Evolutionary conservation across 345 rosid genomes (phyloP).

Genomic region (Psidium guajava): DNA sequence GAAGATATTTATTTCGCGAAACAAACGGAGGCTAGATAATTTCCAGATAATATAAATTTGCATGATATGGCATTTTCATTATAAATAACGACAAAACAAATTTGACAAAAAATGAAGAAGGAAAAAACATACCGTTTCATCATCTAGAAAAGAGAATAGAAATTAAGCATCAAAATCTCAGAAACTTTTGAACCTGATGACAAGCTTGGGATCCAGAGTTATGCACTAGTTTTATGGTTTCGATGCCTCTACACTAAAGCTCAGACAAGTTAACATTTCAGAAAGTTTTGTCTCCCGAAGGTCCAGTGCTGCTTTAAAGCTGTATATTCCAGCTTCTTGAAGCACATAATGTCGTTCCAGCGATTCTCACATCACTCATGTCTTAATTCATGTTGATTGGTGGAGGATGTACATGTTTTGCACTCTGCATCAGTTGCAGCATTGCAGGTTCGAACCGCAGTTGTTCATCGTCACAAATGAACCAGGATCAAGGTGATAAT

Average conservation of each 20-base stretch:
- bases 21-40: background rate
- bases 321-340: background rate
- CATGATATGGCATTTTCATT: background rate
- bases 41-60: background rate
- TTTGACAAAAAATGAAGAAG: background rate
- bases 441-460: background rate
- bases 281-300: background rate
- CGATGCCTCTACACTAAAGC: background rate
- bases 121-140: too few species aligned
- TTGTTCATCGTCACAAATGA: background rate
- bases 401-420: background rate
- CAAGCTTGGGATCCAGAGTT: too few species aligned
- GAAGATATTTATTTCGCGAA: too few species aligned
- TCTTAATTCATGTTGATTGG: background rate
- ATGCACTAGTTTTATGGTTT: too few species aligned
- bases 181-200: too few species aligned
- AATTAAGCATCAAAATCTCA: too few species aligned
- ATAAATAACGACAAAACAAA: background rate
- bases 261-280: background rate
- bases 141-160: too few species aligned
- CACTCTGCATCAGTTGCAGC: background rate
- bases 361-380: background rate
- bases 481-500: background rate
- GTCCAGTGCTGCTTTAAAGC: background rate
- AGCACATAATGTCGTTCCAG: background rate